These are phyloP conservation scores for Cubamyces lactineus DNA, from an alignment of 768 basidiomycete genomes.

Conservation along the genomic window DNA sequence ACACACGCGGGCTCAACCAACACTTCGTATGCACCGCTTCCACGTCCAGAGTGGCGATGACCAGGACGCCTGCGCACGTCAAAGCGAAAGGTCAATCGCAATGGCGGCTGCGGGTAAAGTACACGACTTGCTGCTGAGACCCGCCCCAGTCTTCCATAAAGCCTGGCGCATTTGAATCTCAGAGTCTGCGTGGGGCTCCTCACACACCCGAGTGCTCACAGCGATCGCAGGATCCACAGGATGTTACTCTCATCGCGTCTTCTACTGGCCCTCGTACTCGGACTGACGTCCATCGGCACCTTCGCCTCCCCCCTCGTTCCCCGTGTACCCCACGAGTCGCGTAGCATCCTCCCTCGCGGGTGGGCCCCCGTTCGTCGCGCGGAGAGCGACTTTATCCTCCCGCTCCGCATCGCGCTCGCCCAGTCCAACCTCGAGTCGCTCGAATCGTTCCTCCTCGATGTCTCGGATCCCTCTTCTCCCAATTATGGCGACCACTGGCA, in stretches of 20 bases:
- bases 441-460: conserved; percentile 47
- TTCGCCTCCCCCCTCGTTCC: conserved; percentile 7
- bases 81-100: not conserved
- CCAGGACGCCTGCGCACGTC: not conserved
- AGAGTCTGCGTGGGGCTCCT: conserved; percentile 1
- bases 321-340: conserved; percentile 37
- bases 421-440: conserved; percentile 50
- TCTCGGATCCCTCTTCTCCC: conserved; percentile 53
- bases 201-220: not conserved
- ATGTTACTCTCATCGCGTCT: conserved; percentile 14
- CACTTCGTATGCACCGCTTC: not conserved
- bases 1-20: not conserved
- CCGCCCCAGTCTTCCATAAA: not conserved
- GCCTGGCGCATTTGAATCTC: not conserved
- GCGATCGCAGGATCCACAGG: not conserved
- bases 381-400: conserved; percentile 40
- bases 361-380: conserved; percentile 45
- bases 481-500: conserved; percentile 55
- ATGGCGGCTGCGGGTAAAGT: conserved; percentile 1
- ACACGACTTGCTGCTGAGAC: not conserved
- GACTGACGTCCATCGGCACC: conserved; percentile 1
- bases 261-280: conserved; percentile 14
- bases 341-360: conserved; percentile 38
- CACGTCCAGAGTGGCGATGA: conserved; percentile 1
- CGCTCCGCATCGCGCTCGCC: conserved; percentile 51